Evolutionary conservation across 2,329 filamentous ascomycete genomes (phyloP).

Genomic region (Claviceps spartinae): DNA sequence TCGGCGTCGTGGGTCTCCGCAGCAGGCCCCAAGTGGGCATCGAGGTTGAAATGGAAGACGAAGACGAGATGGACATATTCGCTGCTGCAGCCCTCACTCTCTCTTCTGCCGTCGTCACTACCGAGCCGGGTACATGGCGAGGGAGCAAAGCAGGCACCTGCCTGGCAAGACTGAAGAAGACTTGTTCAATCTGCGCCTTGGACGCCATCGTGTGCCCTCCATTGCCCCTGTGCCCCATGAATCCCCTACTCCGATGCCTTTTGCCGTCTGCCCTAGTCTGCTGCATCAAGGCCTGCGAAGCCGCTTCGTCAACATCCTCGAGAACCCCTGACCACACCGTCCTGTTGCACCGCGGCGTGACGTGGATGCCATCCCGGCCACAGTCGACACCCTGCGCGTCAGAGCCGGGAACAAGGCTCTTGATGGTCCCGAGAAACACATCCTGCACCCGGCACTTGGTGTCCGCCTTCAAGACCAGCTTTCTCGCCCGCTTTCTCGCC

Average conservation of each 20-base stretch:
- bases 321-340: conserved; percentile 3
- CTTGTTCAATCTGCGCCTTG: not conserved
- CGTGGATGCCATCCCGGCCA: not conserved
- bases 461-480: not conserved
- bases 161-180: not conserved
- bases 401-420: not conserved
- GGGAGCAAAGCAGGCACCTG: conserved; percentile 3
- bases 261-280: not conserved
- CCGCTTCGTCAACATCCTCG: not conserved
- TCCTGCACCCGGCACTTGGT: not conserved
- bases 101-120: conserved; percentile 3
- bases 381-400: not conserved
- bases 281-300: not conserved
- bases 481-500: not conserved
- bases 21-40: not conserved
- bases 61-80: not conserved
- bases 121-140: not conserved
- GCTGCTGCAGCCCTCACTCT: not conserved
- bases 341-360: conserved; percentile 2
- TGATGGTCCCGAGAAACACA: not conserved
- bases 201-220: not conserved
- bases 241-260: no score
- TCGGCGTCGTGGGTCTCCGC: not conserved
- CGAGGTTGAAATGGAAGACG: not conserved
- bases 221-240: not conserved